A percentile compares a stretch with the other conserved stretches of the same genome.
These are phyloP conservation scores for Fusarium torulosum DNA, from an alignment of 2,329 filamentous ascomycete genomes.

Conservation along the genomic window DNA sequence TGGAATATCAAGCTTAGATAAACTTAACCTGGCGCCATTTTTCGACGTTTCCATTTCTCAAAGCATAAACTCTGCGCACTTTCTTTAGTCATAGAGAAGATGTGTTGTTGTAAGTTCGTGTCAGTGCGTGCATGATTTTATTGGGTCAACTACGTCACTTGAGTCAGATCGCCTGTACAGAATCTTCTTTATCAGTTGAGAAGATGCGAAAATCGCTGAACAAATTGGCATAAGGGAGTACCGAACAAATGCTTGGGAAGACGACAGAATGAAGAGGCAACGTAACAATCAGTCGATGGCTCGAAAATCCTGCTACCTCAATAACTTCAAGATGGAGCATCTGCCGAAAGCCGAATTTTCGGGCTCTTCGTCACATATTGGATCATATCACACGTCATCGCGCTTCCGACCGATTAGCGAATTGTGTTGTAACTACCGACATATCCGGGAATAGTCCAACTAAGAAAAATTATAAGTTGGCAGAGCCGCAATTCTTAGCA, in stretches of 20 bases:
- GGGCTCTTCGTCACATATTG: background rate
- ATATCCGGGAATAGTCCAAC: background rate
- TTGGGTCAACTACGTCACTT: conserved; percentile 5
- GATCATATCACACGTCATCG: background rate
- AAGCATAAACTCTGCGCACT: no score
- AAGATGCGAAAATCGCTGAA: no score
- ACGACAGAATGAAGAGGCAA: background rate
- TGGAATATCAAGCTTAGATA: no score
- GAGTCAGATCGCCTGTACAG: no score
- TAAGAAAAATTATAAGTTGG: background rate
- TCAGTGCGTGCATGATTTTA: background rate
- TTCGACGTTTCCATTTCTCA: no score
- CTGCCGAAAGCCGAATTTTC: background rate
- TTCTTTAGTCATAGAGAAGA: no score
- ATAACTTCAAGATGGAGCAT: background rate
- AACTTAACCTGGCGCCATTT: no score
- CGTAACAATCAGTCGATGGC: background rate
- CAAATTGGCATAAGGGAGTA: no score
- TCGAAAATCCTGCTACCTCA: background rate
- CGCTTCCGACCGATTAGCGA: background rate
- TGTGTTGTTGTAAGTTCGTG: background rate
- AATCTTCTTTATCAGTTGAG: background rate
- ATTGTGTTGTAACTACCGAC: background rate
- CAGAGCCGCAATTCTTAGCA: background rate
- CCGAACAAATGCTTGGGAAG: no score